A percentile compares a stretch with the other conserved stretches of the same genome.
Evolutionary conservation across 345 rosid species (phyloP).

Genomic region (Nasturtium officinale): DNA sequence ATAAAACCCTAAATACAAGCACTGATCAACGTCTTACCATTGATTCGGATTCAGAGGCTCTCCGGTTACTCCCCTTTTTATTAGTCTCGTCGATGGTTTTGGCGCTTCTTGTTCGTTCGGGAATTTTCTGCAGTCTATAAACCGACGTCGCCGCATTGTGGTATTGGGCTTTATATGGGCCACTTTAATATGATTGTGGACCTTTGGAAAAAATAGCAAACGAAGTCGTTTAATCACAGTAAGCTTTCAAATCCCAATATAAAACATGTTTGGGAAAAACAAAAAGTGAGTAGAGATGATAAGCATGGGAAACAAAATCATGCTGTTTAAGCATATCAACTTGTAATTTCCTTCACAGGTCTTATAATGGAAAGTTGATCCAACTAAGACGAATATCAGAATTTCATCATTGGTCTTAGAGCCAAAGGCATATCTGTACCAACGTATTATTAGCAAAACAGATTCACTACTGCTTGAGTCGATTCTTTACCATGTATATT

Average conservation of each 20-base stretch:
- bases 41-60: constrained; percentile 18
- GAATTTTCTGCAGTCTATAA: neutral
- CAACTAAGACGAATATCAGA: too few species aligned
- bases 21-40: constrained; percentile 34
- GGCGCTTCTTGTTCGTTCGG: constrained; percentile 19
- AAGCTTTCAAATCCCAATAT: too few species aligned
- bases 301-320: neutral
- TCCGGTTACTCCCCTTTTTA: neutral
- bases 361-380: neutral
- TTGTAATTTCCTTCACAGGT: neutral
- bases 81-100: neutral
- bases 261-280: neutral
- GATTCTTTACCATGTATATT: neutral
- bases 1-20: neutral
- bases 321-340: neutral
- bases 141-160: neutral
- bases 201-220: neutral
- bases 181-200: neutral
- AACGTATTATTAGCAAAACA: neutral
- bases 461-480: too few species aligned
- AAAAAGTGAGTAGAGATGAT: neutral
- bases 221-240: too few species aligned
- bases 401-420: neutral
- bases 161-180: constrained; percentile 24
- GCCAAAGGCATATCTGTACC: constrained; percentile 1